A percentile compares a stretch with the other conserved stretches of the same genome.
phyloP scores from a whole-genome alignment of 495 filamentous ascomycete species.

The Collariella sp. region DNA sequence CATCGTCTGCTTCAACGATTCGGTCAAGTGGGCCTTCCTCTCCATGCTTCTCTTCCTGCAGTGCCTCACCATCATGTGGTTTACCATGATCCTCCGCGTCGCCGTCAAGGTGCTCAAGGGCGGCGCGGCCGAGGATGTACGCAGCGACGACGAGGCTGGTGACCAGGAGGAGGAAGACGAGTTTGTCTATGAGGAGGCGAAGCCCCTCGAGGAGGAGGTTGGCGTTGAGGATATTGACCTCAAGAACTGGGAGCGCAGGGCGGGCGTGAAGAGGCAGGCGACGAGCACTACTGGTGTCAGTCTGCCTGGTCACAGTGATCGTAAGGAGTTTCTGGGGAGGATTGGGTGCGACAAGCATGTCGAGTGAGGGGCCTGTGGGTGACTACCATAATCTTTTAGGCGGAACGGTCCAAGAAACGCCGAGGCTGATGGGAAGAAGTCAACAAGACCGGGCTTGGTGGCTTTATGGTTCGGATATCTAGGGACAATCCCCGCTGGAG shows the following conservation, averaged over 20 bases:
- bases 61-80: conserved; percentile 76
- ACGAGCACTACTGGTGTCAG: conserved; percentile 43
- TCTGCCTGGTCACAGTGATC: conserved; percentile 59
- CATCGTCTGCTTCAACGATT: conserved; percentile 64
- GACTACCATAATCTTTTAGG: not conserved
- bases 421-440: not conserved
- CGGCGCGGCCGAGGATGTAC: conserved; percentile 71
- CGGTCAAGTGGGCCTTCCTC: conserved; percentile 67
- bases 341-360: conserved; percentile 68
- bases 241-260: conserved; percentile 43
- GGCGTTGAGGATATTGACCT: conserved; percentile 53
- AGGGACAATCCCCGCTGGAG: too few species aligned
- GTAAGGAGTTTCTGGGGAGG: conserved; percentile 61
- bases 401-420: not conserved
- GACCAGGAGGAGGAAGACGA: conserved; percentile 48
- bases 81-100: conserved; percentile 75
- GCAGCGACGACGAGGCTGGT: conserved; percentile 79
- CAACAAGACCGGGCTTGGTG: too few species aligned
- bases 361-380: conserved; percentile 25
- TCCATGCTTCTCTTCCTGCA: conserved; percentile 70
- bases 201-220: conserved; percentile 55
- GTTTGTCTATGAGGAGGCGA: conserved; percentile 38
- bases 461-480: too few species aligned
- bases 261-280: conserved; percentile 37
- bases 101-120: conserved; percentile 67